These are phyloP conservation scores for Plasmopara viticola DNA, from an alignment of 352 stramenopile species.

Conservation along the genomic window DNA sequence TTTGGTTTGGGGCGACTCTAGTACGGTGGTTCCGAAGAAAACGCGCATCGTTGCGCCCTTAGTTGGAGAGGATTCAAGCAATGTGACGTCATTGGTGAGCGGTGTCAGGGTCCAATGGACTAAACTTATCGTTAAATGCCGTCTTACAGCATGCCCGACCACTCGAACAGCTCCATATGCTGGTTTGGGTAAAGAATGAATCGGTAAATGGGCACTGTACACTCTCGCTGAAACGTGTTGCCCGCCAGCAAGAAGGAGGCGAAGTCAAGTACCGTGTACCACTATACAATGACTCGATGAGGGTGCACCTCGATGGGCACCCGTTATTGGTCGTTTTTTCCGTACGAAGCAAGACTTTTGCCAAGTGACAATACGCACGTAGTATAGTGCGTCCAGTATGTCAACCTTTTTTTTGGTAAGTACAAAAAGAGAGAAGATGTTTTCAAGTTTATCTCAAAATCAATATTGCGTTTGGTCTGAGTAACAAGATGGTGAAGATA, in stretches of 20 bases:
- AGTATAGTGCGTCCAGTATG: slow-evolving; percentile 17
- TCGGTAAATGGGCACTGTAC: slow-evolving; percentile 74
- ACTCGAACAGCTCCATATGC: slow-evolving; percentile 76
- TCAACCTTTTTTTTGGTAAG: slow-evolving; percentile 11
- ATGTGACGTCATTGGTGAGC: slow-evolving; percentile 71
- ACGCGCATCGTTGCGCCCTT: slow-evolving; percentile 68
- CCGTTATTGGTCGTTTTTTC: slow-evolving; percentile 71
- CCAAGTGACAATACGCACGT: slow-evolving; percentile 39
- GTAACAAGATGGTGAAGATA: too few species aligned
- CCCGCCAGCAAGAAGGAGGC: slow-evolving; percentile 51
- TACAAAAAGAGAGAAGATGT: slow-evolving; percentile 17
- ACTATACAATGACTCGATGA: slow-evolving; percentile 77
- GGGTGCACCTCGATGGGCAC: slow-evolving; percentile 62
- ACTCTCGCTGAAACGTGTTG: slow-evolving; percentile 74
- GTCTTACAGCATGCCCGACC: slow-evolving; percentile 65
- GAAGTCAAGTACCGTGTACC: slow-evolving; percentile 73
- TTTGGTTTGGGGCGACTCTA: slow-evolving; percentile 53
- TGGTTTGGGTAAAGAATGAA: slow-evolving; percentile 80
- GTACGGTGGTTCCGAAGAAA: slow-evolving; percentile 72
- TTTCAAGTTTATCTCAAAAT: not conserved
- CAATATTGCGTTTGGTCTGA: too few species aligned
- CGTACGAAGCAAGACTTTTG: slow-evolving; percentile 77
- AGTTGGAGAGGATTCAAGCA: slow-evolving; percentile 75
- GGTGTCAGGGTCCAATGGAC: slow-evolving; percentile 41
- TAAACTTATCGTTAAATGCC: slow-evolving; percentile 65